Conservation (phyloP, 2,329 filamentous ascomycete genomes). For the Talaromyces sp. region DNA sequence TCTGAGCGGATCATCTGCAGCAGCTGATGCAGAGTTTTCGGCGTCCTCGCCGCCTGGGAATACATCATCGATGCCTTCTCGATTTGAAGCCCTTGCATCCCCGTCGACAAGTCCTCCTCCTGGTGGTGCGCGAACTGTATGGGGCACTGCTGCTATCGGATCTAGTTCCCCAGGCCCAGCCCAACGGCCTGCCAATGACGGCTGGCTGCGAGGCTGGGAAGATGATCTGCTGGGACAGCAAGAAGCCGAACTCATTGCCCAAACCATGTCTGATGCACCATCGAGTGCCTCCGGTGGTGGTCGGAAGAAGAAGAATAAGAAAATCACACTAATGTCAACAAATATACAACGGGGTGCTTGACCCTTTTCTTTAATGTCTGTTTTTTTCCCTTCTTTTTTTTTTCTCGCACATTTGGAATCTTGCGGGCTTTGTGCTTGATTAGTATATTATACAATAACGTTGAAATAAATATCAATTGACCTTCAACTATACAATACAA, state of each 20-base stretch:
- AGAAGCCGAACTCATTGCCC: conserved; percentile 44
- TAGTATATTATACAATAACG: background rate
- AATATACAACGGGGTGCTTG: conserved; percentile 55
- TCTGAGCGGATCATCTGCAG: conserved; percentile 37
- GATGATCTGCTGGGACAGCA: conserved; percentile 65
- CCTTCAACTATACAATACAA: background rate
- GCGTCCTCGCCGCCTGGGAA: conserved; percentile 39
- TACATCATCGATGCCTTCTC: conserved; percentile 22
- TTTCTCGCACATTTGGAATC: background rate
- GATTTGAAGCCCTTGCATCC: conserved; percentile 57
- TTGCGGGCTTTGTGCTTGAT: background rate
- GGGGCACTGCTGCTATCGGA: conserved; percentile 73
- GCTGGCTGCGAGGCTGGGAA: conserved; percentile 82
- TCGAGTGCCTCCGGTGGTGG: conserved; percentile 18
- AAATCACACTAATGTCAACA: conserved; percentile 65
- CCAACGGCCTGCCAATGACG: conserved; percentile 56
- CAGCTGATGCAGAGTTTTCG: conserved; percentile 26
- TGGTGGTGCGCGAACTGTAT: conserved; percentile 67
- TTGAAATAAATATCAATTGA: background rate
- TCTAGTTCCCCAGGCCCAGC: conserved; percentile 49
- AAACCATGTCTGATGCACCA: conserved; percentile 33
- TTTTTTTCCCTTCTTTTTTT: background rate
- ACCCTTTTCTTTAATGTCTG: no score
- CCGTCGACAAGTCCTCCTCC: conserved; percentile 80
- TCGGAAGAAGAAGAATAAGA: conserved; percentile 59